phyloP scores from a whole-genome alignment of 441 rosid genomes.

The Raphanus hybrid region DNA sequence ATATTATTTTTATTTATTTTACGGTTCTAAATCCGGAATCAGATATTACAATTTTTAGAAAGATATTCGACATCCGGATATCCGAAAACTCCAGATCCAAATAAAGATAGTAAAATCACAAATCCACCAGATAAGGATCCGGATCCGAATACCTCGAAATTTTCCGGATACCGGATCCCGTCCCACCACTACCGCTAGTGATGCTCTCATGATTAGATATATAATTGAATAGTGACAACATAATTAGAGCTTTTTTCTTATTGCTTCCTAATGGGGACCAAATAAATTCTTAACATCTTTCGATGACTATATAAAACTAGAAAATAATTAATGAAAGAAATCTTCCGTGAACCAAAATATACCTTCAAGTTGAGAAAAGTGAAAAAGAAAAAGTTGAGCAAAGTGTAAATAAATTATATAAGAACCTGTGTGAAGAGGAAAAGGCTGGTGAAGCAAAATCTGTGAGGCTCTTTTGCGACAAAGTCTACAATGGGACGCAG shows the following conservation, averaged over 20 bases:
- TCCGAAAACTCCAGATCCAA: no score
- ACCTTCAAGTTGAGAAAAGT: slow-evolving; percentile 23
- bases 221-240: background rate
- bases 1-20: no score
- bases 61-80: no score
- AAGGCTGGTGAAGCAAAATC: slow-evolving; percentile 28
- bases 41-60: no score
- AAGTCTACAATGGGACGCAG: slow-evolving; percentile 29
- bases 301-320: slow-evolving; percentile 1
- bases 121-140: no score
- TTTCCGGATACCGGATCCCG: no score
- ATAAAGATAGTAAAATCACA: no score
- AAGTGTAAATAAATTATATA: background rate
- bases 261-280: slow-evolving; percentile 38
- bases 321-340: background rate
- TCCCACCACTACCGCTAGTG: no score
- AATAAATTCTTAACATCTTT: slow-evolving; percentile 24
- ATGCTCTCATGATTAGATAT: background rate
- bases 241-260: slow-evolving; percentile 1
- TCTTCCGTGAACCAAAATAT: slow-evolving; percentile 14
- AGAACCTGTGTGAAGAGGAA: slow-evolving; percentile 18
- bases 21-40: no score
- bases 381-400: background rate
- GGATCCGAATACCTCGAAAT: no score
- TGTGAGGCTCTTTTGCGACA: slow-evolving; percentile 38